phyloP scores from a whole-genome alignment of 2,329 filamentous ascomycete species.

The Cryphonectria radicalis region DNA sequence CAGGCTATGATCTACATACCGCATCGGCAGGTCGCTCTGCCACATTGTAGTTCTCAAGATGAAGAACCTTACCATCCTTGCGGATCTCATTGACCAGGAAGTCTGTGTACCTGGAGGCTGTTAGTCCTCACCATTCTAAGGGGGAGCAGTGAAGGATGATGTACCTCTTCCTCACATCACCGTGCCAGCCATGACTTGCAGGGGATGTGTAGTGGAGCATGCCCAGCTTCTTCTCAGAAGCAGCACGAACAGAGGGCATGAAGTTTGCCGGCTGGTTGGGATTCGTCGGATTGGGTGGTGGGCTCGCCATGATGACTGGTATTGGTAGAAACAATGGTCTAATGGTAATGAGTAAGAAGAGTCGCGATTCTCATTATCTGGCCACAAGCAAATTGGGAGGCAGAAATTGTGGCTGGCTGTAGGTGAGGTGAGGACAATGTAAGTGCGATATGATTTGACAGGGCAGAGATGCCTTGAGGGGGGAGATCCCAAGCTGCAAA shows the following conservation, averaged over 20 bases:
- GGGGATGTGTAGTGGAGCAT: conserved; percentile 47
- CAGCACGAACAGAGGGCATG: conserved; percentile 34
- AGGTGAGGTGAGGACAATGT: not conserved
- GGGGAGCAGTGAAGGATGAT: conserved; percentile 33
- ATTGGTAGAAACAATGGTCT: not conserved
- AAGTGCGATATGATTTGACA: not conserved
- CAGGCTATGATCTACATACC: conserved; percentile 15
- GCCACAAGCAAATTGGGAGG: not conserved
- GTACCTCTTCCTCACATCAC: conserved; percentile 50
- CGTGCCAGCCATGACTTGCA: conserved; percentile 47
- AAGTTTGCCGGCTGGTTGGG: conserved; percentile 24
- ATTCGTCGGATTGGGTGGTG: conserved; percentile 5
- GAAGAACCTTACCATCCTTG: conserved; percentile 74
- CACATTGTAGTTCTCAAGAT: conserved; percentile 54
- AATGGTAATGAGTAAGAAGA: not conserved
- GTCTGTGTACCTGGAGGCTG: conserved; percentile 72
- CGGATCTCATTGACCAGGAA: conserved; percentile 91
- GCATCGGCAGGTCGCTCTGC: conserved; percentile 16
- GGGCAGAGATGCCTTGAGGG: not conserved
- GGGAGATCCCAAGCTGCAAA: not conserved
- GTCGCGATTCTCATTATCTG: not conserved
- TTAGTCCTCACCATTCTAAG: conserved; percentile 19
- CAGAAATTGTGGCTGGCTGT: not conserved
- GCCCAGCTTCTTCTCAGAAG: conserved; percentile 44
- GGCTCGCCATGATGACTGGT: conserved; percentile 16